Percentiles rank a stretch among this genome's conserved stretches.
Conservation (phyloP, 2,329 filamentous ascomycete species). For the Coniella lustricola region DNA sequence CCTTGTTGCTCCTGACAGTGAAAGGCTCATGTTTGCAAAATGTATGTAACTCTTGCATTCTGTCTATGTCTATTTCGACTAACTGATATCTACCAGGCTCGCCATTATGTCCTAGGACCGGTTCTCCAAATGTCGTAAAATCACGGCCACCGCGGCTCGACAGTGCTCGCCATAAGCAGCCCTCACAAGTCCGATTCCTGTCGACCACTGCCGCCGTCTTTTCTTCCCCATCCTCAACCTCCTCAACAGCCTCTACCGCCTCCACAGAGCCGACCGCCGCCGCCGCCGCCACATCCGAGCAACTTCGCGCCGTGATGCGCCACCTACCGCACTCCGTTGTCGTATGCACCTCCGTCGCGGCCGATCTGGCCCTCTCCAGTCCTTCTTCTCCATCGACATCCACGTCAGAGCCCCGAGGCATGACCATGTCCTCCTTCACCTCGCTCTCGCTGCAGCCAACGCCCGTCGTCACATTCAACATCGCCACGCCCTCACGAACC, state of each 20-base stretch:
- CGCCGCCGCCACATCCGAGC: constrained; percentile 30
- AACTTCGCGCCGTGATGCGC: constrained; percentile 47
- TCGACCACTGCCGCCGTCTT: constrained; percentile 23
- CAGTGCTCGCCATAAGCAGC: too few relatives aligned
- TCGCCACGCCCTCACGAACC: constrained; percentile 48
- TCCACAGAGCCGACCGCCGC: background rate
- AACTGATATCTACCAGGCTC: too few relatives aligned
- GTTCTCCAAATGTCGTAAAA: too few relatives aligned
- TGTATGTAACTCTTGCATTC: too few relatives aligned
- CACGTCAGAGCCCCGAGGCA: constrained; percentile 31
- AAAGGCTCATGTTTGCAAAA: too few relatives aligned
- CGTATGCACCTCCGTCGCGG: constrained; percentile 40
- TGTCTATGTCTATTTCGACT: too few relatives aligned
- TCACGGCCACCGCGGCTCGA: constrained; percentile 18
- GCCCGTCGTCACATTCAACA: constrained; percentile 51
- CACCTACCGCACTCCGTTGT: constrained; percentile 48
- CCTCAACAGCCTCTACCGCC: constrained; percentile 12
- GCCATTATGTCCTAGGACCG: too few relatives aligned
- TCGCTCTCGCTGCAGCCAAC: constrained; percentile 45
- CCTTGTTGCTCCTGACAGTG: too few relatives aligned
- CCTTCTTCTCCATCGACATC: background rate
- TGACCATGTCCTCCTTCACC: constrained; percentile 56
- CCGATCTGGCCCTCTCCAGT: too few relatives aligned
- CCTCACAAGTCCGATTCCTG: too few relatives aligned
- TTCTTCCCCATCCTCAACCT: constrained; percentile 25